These are phyloP conservation scores for Nadsonia fulvescens DNA, from an alignment of 805 yeast genomes.

Conservation along the genomic window DNA sequence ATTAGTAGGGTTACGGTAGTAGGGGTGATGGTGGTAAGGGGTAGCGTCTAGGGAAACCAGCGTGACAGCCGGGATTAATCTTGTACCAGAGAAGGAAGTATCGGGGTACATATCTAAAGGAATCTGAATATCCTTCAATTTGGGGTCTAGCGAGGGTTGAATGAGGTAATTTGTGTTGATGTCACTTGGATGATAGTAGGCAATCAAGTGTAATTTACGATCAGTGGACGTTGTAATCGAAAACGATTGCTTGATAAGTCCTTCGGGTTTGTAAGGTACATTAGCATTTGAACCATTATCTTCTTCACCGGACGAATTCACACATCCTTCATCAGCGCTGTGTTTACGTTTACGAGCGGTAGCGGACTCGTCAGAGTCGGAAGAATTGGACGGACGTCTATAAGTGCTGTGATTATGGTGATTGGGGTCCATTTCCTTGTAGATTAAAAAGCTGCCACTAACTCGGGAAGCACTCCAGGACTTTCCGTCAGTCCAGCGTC, in stretches of 20 bases:
- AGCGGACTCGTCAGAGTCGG: too few species aligned
- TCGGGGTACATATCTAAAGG: slow-evolving; percentile 23
- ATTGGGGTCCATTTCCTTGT: slow-evolving; percentile 46
- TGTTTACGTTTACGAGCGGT: slow-evolving; percentile 1
- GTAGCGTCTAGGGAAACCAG: too few species aligned
- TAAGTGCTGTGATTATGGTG: too few species aligned
- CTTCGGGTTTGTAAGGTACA: slow-evolving; percentile 27
- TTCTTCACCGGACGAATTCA: neutral
- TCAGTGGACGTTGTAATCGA: slow-evolving; percentile 33
- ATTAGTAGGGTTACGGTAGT: too few species aligned
- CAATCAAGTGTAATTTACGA: slow-evolving; percentile 40
- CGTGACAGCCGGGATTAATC: too few species aligned
- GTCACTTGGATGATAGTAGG: slow-evolving; percentile 26
- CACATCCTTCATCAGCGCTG: neutral
- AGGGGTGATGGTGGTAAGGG: too few species aligned
- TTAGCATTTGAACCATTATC: slow-evolving; percentile 13
- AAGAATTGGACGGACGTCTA: too few species aligned
- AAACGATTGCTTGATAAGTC: slow-evolving; percentile 47
- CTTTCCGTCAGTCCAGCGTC: slow-evolving; percentile 65
- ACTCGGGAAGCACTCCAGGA: slow-evolving; percentile 62
- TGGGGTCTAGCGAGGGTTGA: slow-evolving; percentile 29
- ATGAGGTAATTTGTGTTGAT: slow-evolving; percentile 13
- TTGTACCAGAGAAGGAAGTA: too few species aligned
- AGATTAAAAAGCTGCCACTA: slow-evolving; percentile 40
- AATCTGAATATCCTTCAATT: slow-evolving; percentile 18